These are phyloP conservation scores for Fusarium concolor DNA, from an alignment of 2,329 filamentous ascomycete species.

Conservation along the genomic window DNA sequence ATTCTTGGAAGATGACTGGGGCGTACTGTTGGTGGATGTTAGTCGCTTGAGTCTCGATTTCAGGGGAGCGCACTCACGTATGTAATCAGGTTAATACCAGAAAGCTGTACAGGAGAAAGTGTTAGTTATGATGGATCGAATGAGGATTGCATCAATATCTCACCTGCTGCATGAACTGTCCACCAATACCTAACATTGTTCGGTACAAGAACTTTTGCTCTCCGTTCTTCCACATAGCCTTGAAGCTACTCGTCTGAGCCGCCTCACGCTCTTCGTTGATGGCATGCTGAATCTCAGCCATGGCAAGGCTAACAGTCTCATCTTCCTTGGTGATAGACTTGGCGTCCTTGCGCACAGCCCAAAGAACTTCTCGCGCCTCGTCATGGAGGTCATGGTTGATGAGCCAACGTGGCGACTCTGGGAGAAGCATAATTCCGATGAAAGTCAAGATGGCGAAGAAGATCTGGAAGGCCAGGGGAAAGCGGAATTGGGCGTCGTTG, in stretches of 20 bases:
- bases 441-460: conserved; percentile 54
- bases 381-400: conserved; percentile 55
- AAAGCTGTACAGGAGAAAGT: conserved; percentile 17
- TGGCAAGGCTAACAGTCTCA: conserved; percentile 42
- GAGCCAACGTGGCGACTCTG: conserved; percentile 59
- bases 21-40: conserved; percentile 45
- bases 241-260: conserved; percentile 49
- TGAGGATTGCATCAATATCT: accelerated
- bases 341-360: conserved; percentile 49
- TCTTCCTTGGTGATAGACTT: conserved; percentile 44
- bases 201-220: conserved; percentile 56
- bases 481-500: conserved; percentile 56
- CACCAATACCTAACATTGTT: conserved; percentile 56
- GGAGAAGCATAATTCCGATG: conserved; percentile 51
- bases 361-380: conserved; percentile 54
- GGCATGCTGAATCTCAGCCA: conserved; percentile 54
- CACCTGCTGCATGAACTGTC: conserved; percentile 59
- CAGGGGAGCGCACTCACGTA: conserved; percentile 32
- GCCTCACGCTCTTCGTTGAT: conserved; percentile 56
- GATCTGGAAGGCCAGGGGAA: conserved; percentile 59
- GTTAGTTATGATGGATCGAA: neutral
- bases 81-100: conserved; percentile 53
- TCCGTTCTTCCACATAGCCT: conserved; percentile 55
- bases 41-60: neutral
- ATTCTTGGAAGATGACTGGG: conserved; percentile 58